Evolutionary conservation across 1,284 basidiomycete genomes (phyloP).

Genomic region (Ustilago cynodontis): DNA sequence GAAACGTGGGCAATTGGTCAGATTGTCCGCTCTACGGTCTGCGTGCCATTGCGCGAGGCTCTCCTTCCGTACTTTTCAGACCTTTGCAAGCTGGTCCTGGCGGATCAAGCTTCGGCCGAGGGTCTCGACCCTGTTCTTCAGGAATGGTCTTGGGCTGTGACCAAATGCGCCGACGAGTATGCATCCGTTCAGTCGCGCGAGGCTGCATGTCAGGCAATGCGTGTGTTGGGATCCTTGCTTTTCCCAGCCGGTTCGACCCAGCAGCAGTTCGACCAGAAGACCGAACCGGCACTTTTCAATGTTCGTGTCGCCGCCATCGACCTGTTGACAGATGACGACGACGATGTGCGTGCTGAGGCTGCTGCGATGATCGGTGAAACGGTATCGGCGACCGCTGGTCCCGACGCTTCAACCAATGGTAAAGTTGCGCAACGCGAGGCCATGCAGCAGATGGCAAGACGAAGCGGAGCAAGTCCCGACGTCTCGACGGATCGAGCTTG

Average conservation of each 20-base stretch:
- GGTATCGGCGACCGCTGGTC: constrained; percentile 10
- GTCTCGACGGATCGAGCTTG: constrained; percentile 52
- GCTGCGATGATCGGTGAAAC: constrained; percentile 50
- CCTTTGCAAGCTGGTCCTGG: constrained; percentile 35
- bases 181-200: constrained; percentile 53
- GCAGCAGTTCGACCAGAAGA: not conserved
- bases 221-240: constrained; percentile 29
- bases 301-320: constrained; percentile 43
- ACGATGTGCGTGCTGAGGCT: constrained; percentile 52
- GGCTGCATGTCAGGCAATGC: constrained; percentile 35
- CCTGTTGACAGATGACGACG: constrained; percentile 54
- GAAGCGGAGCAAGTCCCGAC: constrained; percentile 40
- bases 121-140: constrained; percentile 15
- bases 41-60: constrained; percentile 52
- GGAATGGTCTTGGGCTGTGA: constrained; percentile 31
- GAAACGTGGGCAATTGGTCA: constrained; percentile 22
- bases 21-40: constrained; percentile 29
- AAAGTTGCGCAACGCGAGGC: constrained; percentile 22
- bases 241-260: constrained; percentile 20
- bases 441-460: constrained; percentile 36
- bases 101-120: not conserved
- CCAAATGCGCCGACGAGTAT: constrained; percentile 42
- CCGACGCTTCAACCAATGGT: not conserved
- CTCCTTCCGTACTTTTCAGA: constrained; percentile 52
- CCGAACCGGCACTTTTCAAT: constrained; percentile 27